Percentiles rank a stretch among this genome's conserved stretches.
phyloP scores from a whole-genome alignment of 2,329 filamentous ascomycete genomes.

The Macroventuria anomochaeta region DNA sequence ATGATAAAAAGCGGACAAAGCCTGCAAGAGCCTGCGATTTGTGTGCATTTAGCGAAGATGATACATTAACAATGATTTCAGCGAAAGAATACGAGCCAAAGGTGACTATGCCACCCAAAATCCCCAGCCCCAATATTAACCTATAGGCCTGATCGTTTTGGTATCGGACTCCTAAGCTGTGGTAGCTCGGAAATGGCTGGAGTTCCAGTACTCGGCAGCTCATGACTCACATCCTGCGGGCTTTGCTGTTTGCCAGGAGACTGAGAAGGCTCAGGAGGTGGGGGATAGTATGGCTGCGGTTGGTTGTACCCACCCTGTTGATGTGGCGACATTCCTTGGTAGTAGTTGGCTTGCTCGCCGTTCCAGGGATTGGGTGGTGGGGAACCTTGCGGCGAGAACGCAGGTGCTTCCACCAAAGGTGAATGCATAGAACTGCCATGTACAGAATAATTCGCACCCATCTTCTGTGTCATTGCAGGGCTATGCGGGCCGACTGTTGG shows the following conservation, averaged over 20 bases:
- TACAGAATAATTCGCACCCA: neutral
- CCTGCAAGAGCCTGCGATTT: neutral
- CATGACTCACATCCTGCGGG: neutral
- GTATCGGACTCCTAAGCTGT: constrained; percentile 1
- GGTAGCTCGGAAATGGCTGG: constrained; percentile 9
- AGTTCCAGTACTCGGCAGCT: neutral
- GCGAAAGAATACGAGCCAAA: neutral
- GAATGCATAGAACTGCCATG: constrained; percentile 20
- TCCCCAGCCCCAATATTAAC: neutral
- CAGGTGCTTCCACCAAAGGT: constrained; percentile 11
- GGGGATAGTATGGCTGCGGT: constrained; percentile 1
- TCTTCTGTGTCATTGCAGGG: constrained; percentile 4
- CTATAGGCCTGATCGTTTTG: neutral
- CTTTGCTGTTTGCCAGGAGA: neutral
- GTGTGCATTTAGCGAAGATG: neutral
- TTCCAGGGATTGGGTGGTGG: neutral
- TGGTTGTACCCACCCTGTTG: neutral
- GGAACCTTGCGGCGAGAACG: constrained; percentile 21
- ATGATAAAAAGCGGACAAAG: too few relatives aligned
- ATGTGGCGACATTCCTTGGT: neutral
- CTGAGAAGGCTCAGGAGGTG: neutral
- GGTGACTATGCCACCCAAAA: neutral
- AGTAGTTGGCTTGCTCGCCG: neutral
- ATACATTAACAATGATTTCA: too few relatives aligned
- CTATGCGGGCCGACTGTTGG: neutral